phyloP scores from a whole-genome alignment of 176 grass and related monocot species.

The Oryza officinalis region DNA sequence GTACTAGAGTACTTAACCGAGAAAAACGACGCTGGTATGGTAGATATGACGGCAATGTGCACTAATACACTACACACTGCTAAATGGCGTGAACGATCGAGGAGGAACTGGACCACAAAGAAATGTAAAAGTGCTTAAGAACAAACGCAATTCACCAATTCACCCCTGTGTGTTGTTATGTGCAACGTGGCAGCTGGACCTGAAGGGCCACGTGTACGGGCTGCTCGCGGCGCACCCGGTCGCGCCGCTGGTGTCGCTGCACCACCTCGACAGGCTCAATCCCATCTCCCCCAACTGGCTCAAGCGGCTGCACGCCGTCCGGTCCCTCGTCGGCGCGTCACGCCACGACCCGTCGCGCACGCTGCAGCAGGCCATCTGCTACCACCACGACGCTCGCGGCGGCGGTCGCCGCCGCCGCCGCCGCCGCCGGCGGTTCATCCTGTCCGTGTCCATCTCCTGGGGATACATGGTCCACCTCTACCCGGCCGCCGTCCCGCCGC shows the following conservation, averaged over 20 bases:
- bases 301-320: slow-evolving; percentile 28
- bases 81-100: not conserved
- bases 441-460: slow-evolving; percentile 67
- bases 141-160: not conserved
- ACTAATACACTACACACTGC: not conserved
- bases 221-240: slow-evolving; percentile 61
- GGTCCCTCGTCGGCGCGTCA: slow-evolving; percentile 35
- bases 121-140: not conserved
- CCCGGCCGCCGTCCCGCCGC: slow-evolving; percentile 28
- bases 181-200: slow-evolving; percentile 42
- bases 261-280: slow-evolving; percentile 50
- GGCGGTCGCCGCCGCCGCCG: not conserved
- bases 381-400: not conserved
- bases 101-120: not conserved
- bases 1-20: too few species aligned
- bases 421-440: not conserved
- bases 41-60: not conserved
- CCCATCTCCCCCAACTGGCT: slow-evolving; percentile 37
- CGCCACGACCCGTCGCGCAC: slow-evolving; percentile 43
- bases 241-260: slow-evolving; percentile 60
- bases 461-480: slow-evolving; percentile 62
- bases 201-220: slow-evolving; percentile 54
- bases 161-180: not conserved
- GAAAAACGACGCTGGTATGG: not conserved
- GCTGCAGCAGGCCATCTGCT: slow-evolving; percentile 58